These are phyloP conservation scores for Grosmannia clavigera DNA, from an alignment of 2,329 filamentous ascomycete genomes.

Conservation along the genomic window DNA sequence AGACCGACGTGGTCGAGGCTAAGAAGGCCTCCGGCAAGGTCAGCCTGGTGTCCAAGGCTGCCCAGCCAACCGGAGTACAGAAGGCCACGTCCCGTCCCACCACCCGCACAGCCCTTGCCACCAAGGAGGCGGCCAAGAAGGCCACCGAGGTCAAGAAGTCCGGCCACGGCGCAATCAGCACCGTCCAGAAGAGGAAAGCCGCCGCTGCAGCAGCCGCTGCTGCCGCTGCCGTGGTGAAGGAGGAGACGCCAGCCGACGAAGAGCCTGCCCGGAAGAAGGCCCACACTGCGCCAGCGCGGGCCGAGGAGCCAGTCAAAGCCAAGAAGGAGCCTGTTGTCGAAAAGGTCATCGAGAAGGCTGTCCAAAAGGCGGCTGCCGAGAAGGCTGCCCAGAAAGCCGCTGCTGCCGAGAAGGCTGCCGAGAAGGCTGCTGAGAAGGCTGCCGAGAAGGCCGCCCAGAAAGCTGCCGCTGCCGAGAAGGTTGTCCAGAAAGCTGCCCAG, in stretches of 20 bases:
- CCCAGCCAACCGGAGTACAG: slow-evolving; percentile 69
- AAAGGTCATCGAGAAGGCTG: slow-evolving; percentile 26
- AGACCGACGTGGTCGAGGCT: slow-evolving; percentile 55
- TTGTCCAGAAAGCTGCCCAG: slow-evolving; percentile 10
- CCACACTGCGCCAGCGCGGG: slow-evolving; percentile 34
- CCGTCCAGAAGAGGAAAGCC: slow-evolving; percentile 56
- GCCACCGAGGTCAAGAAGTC: slow-evolving; percentile 55
- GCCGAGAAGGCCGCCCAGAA: background rate
- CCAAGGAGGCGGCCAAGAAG: slow-evolving; percentile 42
- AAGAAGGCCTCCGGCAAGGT: slow-evolving; percentile 63
- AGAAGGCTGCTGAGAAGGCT: slow-evolving; percentile 11
- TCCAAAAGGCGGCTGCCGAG: background rate
- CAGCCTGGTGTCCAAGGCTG: slow-evolving; percentile 66
- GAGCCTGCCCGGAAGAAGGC: slow-evolving; percentile 59
- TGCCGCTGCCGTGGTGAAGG: slow-evolving; percentile 40
- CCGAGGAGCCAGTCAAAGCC: slow-evolving; percentile 31
- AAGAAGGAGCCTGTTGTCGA: slow-evolving; percentile 25
- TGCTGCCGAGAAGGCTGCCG: slow-evolving; percentile 11
- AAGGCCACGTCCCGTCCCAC: slow-evolving; percentile 59
- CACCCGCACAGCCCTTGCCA: slow-evolving; percentile 38
- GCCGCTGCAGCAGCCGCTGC: slow-evolving; percentile 20
- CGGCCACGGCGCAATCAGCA: slow-evolving; percentile 54
- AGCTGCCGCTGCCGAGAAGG: background rate
- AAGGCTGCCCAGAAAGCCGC: background rate
- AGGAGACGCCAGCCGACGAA: slow-evolving; percentile 46